Percentiles rank a stretch among this genome's conserved stretches.
Conservation (phyloP, 257 asterid species). For the Nicotiana noctiflora region DNA sequence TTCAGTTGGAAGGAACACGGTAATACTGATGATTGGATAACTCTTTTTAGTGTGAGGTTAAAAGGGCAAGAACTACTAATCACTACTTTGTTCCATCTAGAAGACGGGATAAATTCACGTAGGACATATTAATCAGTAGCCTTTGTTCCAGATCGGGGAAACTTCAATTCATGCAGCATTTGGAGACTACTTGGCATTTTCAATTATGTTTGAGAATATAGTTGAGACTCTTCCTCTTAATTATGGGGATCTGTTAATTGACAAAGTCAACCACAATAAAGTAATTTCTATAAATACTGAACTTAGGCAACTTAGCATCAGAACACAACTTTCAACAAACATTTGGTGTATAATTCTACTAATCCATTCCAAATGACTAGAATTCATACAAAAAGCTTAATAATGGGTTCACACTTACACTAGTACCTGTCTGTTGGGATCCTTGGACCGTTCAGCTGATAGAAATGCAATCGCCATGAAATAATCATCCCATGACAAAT, state of each 20-base stretch:
- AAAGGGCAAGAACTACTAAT: background rate
- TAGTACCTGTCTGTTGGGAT: constrained; percentile 89
- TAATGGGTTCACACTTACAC: background rate
- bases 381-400: background rate
- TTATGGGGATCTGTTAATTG: background rate
- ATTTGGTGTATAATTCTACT: background rate
- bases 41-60: background rate
- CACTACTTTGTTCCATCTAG: background rate
- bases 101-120: background rate
- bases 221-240: background rate
- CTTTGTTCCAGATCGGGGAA: too few relatives aligned
- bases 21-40: background rate
- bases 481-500: constrained; percentile 90
- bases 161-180: background rate
- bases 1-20: background rate
- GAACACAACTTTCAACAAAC: background rate
- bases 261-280: background rate
- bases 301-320: background rate
- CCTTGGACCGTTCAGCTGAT: constrained; percentile 90
- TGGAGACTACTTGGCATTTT: background rate
- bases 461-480: constrained; percentile 93
- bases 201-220: background rate
- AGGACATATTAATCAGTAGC: background rate
- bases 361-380: background rate
- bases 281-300: background rate